These are phyloP conservation scores for Epichloe typhina DNA, from an alignment of 2,329 filamentous ascomycete species.

Conservation along the genomic window DNA sequence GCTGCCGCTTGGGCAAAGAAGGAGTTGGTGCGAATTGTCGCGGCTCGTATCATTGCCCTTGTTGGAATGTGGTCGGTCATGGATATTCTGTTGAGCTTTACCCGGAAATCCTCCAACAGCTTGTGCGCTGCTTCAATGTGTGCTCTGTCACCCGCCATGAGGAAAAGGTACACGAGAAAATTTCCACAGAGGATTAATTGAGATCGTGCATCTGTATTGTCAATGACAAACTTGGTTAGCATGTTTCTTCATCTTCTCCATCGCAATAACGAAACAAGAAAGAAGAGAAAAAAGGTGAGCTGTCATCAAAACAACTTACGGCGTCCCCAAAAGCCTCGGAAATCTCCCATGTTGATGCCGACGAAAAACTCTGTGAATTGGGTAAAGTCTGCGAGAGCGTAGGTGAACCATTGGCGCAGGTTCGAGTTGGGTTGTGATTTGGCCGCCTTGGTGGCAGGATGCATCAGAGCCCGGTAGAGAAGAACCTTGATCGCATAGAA, in stretches of 20 bases:
- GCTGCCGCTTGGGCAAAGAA: slow-evolving; percentile 25
- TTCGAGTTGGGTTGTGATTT: slow-evolving; percentile 23
- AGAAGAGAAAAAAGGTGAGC: background rate
- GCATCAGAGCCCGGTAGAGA: slow-evolving; percentile 30
- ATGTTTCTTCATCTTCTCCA: background rate
- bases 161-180: slow-evolving; percentile 34
- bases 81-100: slow-evolving; percentile 21
- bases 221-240: background rate
- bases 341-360: slow-evolving; percentile 19
- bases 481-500: slow-evolving; percentile 29
- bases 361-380: slow-evolving; percentile 26
- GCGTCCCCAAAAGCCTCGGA: slow-evolving; percentile 31
- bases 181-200: slow-evolving; percentile 34
- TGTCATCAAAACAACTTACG: slow-evolving; percentile 18
- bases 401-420: slow-evolving; percentile 21
- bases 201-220: slow-evolving; percentile 20
- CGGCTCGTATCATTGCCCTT: slow-evolving; percentile 21
- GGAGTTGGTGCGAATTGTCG: slow-evolving; percentile 24
- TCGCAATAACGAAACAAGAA: background rate
- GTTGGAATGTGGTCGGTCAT: slow-evolving; percentile 18
- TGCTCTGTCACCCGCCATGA: slow-evolving; percentile 24
- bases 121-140: slow-evolving; percentile 23
- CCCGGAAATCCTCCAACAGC: slow-evolving; percentile 24
- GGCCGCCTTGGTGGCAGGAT: slow-evolving; percentile 28
- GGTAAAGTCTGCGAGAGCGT: slow-evolving; percentile 22